Evolutionary conservation across 2,329 filamentous ascomycete species (phyloP).

Genomic region (Alternaria sp.): DNA sequence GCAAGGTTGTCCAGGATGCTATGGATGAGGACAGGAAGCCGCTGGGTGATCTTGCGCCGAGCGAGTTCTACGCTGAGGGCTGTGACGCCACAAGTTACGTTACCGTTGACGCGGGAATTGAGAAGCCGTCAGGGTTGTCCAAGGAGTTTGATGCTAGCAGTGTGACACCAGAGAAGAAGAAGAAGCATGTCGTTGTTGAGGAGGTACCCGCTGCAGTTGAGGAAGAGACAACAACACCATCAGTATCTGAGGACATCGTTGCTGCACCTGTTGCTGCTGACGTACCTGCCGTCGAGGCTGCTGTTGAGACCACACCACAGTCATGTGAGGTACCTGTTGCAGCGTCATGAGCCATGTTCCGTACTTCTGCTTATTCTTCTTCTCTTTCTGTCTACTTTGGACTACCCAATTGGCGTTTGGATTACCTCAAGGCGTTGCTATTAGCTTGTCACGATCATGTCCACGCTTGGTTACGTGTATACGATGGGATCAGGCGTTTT

Average conservation of each 20-base stretch:
- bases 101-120: constrained; percentile 48
- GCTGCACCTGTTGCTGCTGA: background rate
- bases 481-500: constrained; percentile 1
- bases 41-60: constrained; percentile 47
- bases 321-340: background rate
- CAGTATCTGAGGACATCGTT: background rate
- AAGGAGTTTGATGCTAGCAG: constrained; percentile 44
- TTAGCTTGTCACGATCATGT: background rate
- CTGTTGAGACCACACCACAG: background rate
- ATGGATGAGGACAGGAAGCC: constrained; percentile 54
- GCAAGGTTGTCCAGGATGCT: constrained; percentile 45
- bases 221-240: background rate
- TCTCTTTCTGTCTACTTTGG: background rate
- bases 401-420: background rate
- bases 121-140: constrained; percentile 46
- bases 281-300: background rate
- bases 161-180: constrained; percentile 24
- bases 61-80: constrained; percentile 52
- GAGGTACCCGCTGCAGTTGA: background rate
- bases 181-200: background rate
- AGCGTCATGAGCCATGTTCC: background rate
- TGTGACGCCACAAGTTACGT: constrained; percentile 47
- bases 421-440: background rate
- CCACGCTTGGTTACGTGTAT: constrained; percentile 1
- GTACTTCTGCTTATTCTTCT: background rate